Evolutionary conservation across 2,329 filamentous ascomycete genomes (phyloP).

Genomic region (Calcarisporium arbuscula): DNA sequence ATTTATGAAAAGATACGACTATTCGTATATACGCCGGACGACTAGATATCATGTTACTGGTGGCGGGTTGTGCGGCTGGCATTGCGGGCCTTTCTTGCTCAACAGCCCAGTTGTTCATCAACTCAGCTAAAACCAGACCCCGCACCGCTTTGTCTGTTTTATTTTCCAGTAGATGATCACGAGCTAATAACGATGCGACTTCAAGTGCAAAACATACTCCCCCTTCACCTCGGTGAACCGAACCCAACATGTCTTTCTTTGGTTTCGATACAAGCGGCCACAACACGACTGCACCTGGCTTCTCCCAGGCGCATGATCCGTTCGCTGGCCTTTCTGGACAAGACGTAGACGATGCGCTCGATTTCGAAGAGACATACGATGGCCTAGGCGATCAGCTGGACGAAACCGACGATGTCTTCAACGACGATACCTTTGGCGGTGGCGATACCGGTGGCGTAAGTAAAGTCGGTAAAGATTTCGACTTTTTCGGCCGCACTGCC

Average conservation of each 20-base stretch:
- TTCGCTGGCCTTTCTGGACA: conserved; percentile 74
- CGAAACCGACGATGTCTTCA: conserved; percentile 89
- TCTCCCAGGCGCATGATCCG: conserved; percentile 76
- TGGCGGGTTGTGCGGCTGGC: background rate
- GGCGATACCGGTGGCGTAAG: conserved; percentile 29
- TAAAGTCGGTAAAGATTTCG: conserved; percentile 83
- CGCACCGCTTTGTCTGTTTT: background rate
- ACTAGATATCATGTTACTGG: background rate
- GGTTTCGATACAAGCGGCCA: conserved; percentile 69
- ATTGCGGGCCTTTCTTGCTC: background rate
- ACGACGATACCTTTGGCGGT: conserved; percentile 84
- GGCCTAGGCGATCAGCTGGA: conserved; percentile 86
- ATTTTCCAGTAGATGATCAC: background rate
- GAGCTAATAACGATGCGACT: conserved; percentile 12
- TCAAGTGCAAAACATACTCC: conserved; percentile 18
- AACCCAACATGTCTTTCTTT: conserved; percentile 75
- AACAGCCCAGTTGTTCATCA: background rate
- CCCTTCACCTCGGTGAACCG: conserved; percentile 13
- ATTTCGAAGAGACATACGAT: conserved; percentile 98
- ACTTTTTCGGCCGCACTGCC: conserved; percentile 92
- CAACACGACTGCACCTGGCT: conserved; percentile 66
- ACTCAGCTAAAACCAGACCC: background rate
- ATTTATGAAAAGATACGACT: no score
- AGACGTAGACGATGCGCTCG: conserved; percentile 51
- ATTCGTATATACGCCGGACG: no score